Evolutionary conservation across 805 yeast genomes (phyloP), one percentile per base, ranked within the genome.

Genomic region (Yamadazyma takamatsuzukensis): DNA sequence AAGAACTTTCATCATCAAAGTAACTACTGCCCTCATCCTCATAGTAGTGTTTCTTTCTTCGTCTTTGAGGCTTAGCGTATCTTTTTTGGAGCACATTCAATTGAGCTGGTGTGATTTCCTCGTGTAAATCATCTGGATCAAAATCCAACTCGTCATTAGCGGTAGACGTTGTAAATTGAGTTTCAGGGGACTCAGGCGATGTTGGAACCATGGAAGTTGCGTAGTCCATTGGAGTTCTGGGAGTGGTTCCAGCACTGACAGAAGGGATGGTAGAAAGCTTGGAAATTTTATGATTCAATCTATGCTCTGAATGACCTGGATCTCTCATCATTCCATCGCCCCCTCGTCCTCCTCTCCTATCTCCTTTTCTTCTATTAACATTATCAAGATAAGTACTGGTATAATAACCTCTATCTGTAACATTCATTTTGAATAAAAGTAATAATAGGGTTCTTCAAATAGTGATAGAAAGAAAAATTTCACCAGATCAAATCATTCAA

Each of bases 71-170:
- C 4, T 29, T 33, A 13, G 24, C 18, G 4, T 34, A 37, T 3
- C 42, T 35, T 15, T 39, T 46, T 22, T 53, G 54, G 11, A 57
- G 32, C 13, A 45, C 31, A 25, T 53, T 59, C 12, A 63, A 40
- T 29, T 64, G 59, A 0, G 71, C 70, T 2, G 71, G 70, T 0
- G 70, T 65, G 28, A 61, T 51, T 25, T 48, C 65, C 40, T 55
- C 56, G 21, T 41, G 53, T 24, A 61, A 47, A 33, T 62, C 60
- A 18, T 51, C 56, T 15, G 53, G 54, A 32, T 54, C 56, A 27
- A 40, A 28, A 21, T 39, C 30, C 7, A 39, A 18, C 12, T 34
- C 30, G 13, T 37, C 40, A 18, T 34, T 27, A 7, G 21, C 25
- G 4, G 22, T 16, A n/a, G n/a, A n/a, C n/a, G n/a, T n/a, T 7